A percentile compares a stretch with the other conserved stretches of the same genome.
These are phyloP conservation scores for Ogataea nonfermentans DNA, from an alignment of 805 yeast genomes.

Conservation along the genomic window DNA sequence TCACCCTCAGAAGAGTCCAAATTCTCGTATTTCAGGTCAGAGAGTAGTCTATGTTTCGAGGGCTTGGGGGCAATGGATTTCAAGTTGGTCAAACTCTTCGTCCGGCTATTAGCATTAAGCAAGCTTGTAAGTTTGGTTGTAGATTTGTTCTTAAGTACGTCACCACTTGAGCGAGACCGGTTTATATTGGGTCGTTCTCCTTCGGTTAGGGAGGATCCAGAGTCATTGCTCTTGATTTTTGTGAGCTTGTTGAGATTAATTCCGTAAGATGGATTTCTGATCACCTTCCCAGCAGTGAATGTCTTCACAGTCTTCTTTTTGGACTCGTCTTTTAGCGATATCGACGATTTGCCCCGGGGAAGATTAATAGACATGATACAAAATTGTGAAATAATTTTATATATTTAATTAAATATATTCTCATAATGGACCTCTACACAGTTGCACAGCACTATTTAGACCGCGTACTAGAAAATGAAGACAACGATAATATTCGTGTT, in stretches of 20 bases:
- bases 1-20: conserved; percentile 30
- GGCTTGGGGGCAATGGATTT: conserved; percentile 22
- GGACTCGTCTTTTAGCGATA: conserved; percentile 28
- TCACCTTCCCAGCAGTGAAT: conserved; percentile 35
- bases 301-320: conserved; percentile 32
- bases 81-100: conserved; percentile 30
- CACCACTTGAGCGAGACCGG: conserved; percentile 29
- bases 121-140: conserved; percentile 16
- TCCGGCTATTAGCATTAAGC: conserved; percentile 13
- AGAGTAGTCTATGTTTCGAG: conserved; percentile 20
- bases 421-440: conserved; percentile 44
- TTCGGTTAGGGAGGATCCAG: conserved; percentile 13
- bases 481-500: conserved; percentile 41
- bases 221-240: conserved; percentile 31
- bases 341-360: conserved; percentile 28
- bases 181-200: conserved; percentile 24
- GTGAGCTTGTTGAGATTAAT: conserved; percentile 35
- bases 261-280: conserved; percentile 36
- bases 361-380: conserved; percentile 16
- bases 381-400: conserved; percentile 3
- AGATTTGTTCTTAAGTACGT: conserved; percentile 21
- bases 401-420: not conserved
- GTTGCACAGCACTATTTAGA: conserved; percentile 45
- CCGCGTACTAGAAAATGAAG: conserved; percentile 31
- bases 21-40: conserved; percentile 27